A percentile compares a stretch with the other conserved stretches of the same genome.
phyloP scores from a whole-genome alignment of 2,329 filamentous ascomycete species.

The Aspergillus spinulosporus region DNA sequence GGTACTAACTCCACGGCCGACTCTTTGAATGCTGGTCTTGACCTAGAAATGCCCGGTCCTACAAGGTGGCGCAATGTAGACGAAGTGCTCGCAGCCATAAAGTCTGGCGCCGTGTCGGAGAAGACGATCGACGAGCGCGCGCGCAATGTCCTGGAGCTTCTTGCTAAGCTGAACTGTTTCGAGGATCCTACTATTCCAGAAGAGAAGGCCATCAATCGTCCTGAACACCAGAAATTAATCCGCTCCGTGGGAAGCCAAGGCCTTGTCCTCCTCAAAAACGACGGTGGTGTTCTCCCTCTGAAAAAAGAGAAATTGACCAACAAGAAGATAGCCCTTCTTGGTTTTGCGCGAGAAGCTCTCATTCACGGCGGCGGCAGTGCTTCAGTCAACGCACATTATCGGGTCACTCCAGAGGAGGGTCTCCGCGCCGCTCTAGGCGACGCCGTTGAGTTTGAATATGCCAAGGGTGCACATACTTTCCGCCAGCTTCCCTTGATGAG shows the following conservation, averaged over 20 bases:
- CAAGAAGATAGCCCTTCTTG: conserved; percentile 8
- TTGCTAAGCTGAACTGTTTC: conserved; percentile 3
- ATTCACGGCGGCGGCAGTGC: conserved; percentile 14
- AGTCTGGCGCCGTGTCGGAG: conserved; percentile 4
- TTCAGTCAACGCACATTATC: conserved; percentile 11
- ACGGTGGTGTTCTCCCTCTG: conserved; percentile 1
- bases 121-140: conserved; percentile 8
- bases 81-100: conserved; percentile 3
- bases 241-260: conserved; percentile 8
- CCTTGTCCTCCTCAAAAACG: conserved; percentile 13
- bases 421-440: conserved; percentile 7
- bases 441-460: conserved; percentile 11
- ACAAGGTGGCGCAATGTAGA: conserved; percentile 7
- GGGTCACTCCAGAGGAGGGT: conserved; percentile 9
- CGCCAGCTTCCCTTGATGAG: conserved; percentile 8
- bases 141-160: conserved; percentile 2
- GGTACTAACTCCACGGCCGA: conserved; percentile 9
- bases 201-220: conserved; percentile 5
- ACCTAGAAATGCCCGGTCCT: conserved; percentile 15
- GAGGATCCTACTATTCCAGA: conserved; percentile 8
- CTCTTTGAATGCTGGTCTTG: conserved; percentile 9
- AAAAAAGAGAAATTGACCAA: conserved; percentile 5
- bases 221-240: conserved; percentile 11
- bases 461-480: conserved; percentile 13
- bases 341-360: conserved; percentile 10